These are phyloP conservation scores for Podospora conica DNA, from an alignment of 495 filamentous ascomycete species.

Conservation along the genomic window DNA sequence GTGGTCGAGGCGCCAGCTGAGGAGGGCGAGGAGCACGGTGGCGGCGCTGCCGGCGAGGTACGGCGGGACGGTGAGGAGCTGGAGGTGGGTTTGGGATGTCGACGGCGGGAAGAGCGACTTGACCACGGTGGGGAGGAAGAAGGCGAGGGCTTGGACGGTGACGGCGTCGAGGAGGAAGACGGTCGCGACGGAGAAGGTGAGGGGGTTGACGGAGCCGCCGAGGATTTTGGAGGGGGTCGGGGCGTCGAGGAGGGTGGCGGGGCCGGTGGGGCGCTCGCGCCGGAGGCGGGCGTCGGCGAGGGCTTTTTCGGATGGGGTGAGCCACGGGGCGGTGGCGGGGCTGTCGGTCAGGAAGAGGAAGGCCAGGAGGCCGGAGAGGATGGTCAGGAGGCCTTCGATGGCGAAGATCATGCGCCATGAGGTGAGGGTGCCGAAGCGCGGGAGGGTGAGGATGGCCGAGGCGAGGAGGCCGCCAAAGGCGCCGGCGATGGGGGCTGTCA, in stretches of 20 bases:
- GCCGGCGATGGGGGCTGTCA: constrained; percentile 3
- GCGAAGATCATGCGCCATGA: constrained; percentile 9
- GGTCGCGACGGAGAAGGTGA: not conserved
- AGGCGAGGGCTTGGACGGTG: constrained; percentile 4
- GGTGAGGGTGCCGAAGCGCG: not conserved
- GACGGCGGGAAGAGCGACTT: not conserved
- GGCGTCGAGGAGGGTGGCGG: constrained; percentile 36
- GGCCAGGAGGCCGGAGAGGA: not conserved
- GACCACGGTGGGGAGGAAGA: constrained; percentile 10
- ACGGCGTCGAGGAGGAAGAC: constrained; percentile 8
- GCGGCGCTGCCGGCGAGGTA: not conserved
- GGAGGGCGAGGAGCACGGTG: not conserved
- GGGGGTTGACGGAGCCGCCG: constrained; percentile 2
- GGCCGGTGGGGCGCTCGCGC: not conserved
- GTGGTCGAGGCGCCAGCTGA: not conserved
- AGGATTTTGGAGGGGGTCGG: constrained; percentile 51
- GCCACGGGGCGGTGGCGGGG: constrained; percentile 2
- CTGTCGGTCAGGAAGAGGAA: constrained; percentile 2
- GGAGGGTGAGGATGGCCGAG: constrained; percentile 4
- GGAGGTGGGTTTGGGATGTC: not conserved
- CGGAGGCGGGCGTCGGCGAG: not conserved
- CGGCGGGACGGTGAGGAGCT: constrained; percentile 4
- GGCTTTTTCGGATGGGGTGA: not conserved
- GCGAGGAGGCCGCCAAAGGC: constrained; percentile 9
- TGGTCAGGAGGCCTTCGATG: constrained; percentile 4